A percentile compares a stretch with the other conserved stretches of the same genome.
These are phyloP conservation scores for Tulasnella sp. DNA, from an alignment of 768 basidiomycete species.

Conservation along the genomic window DNA sequence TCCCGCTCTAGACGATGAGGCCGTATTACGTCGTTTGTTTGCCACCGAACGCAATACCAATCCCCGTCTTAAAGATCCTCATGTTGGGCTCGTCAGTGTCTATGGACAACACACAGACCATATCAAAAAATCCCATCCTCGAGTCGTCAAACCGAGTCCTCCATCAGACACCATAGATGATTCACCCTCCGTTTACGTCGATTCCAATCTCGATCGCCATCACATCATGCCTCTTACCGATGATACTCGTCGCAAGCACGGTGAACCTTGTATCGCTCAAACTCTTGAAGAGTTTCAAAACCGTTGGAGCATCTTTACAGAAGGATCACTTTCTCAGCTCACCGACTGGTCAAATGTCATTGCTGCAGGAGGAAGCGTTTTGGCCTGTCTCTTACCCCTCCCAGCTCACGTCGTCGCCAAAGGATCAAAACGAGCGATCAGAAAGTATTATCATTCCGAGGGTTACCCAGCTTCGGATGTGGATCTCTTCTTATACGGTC, in stretches of 20 bases:
- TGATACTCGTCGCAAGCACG: constrained; percentile 35
- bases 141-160: constrained; percentile 36
- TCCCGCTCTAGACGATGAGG: constrained; percentile 45
- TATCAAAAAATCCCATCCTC: constrained; percentile 39
- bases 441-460: constrained; percentile 43
- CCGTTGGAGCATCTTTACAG: constrained; percentile 51
- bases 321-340: constrained; percentile 47
- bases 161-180: too few relatives aligned
- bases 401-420: constrained; percentile 33
- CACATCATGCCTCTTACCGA: constrained; percentile 43
- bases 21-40: constrained; percentile 41
- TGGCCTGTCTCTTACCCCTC: constrained; percentile 43
- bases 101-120: constrained; percentile 36
- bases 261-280: constrained; percentile 36
- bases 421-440: constrained; percentile 39
- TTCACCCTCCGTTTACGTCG: too few relatives aligned
- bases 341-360: constrained; percentile 48
- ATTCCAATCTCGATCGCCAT: constrained; percentile 34
- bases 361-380: constrained; percentile 47
- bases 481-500: constrained; percentile 44
- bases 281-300: constrained; percentile 46
- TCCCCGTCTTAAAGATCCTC: constrained; percentile 33
- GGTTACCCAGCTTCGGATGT: constrained; percentile 50
- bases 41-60: constrained; percentile 41
- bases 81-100: constrained; percentile 48